Conservation (phyloP, 805 yeast species). For the Candida silvicultrix region DNA sequence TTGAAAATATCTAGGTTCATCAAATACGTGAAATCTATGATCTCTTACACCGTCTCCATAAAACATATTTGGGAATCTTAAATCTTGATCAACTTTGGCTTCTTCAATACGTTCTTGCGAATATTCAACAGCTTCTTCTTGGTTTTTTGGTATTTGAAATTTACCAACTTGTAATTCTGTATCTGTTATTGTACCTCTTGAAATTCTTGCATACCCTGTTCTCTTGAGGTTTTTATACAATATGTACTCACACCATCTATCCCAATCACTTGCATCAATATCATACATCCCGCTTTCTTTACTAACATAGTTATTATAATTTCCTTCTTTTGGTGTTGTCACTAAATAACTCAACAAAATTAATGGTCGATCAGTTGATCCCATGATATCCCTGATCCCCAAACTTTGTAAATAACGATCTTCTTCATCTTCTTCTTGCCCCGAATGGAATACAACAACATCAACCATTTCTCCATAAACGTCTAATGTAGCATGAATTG, state of each 20-base stretch:
- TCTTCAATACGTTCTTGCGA: conserved; percentile 54
- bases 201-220: conserved; percentile 89
- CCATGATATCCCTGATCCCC: conserved; percentile 76
- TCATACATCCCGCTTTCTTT: conserved; percentile 83
- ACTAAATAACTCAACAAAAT: conserved; percentile 86
- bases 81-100: conserved; percentile 46
- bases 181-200: conserved; percentile 91
- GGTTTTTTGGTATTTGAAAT: conserved; percentile 33
- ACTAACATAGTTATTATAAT: conserved; percentile 87
- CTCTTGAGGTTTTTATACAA: conserved; percentile 81
- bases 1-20: conserved; percentile 55
- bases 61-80: conserved; percentile 74
- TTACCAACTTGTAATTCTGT: conserved; percentile 96
- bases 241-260: conserved; percentile 98
- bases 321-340: conserved; percentile 80
- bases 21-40: conserved; percentile 90
- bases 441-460: conserved; percentile 94
- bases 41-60: conserved; percentile 91
- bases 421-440: conserved; percentile 96
- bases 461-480: conserved; percentile 85
- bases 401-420: conserved; percentile 85
- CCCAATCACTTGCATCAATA: conserved; percentile 90
- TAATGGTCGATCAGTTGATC: conserved; percentile 72
- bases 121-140: conserved; percentile 33
- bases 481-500: conserved; percentile 91